Conservation (phyloP, 2,329 filamentous ascomycete species). For the Chaetomium sp. region DNA sequence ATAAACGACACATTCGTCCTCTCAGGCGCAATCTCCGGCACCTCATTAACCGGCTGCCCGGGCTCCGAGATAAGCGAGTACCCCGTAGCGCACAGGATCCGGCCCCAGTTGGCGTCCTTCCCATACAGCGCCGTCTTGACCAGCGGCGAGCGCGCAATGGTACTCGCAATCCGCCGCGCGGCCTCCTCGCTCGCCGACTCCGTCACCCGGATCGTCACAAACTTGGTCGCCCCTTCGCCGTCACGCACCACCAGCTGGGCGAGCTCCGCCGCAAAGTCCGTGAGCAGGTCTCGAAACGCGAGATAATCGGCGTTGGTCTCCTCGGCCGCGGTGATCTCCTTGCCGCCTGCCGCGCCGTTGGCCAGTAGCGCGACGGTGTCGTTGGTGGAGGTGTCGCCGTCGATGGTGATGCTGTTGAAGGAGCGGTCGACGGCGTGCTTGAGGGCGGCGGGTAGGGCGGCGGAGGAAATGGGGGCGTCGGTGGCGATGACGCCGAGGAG, state of each 20-base stretch:
- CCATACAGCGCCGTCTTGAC: conserved; percentile 98
- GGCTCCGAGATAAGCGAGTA: conserved; percentile 63
- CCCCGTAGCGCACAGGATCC: conserved; percentile 89
- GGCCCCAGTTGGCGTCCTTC: conserved; percentile 97
- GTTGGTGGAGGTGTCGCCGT: conserved; percentile 96
- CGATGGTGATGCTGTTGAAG: conserved; percentile 95
- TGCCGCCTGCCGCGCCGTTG: conserved; percentile 82
- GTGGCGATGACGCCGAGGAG: conserved; percentile 88
- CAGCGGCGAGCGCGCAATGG: conserved; percentile 84
- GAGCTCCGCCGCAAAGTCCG: conserved; percentile 72
- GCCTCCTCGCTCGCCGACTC: conserved; percentile 63
- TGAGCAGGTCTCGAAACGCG: conserved; percentile 66
- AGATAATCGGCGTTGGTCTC: conserved; percentile 52
- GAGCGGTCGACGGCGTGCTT: conserved; percentile 70
- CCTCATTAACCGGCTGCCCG: conserved; percentile 49
- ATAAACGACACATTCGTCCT: conserved; percentile 74
- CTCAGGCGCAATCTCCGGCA: conserved; percentile 58
- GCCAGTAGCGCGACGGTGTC: conserved; percentile 93
- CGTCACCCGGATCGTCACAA: conserved; percentile 82
- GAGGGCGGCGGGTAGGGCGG: conserved; percentile 63
- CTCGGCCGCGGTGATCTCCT: conserved; percentile 42
- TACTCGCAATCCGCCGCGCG: conserved; percentile 73
- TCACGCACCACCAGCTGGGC: conserved; percentile 92
- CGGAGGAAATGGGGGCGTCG: conserved; percentile 70
- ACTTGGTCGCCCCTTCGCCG: conserved; percentile 96